Evolutionary conservation across 805 yeast species (phyloP).

Genomic region (Blastobotrys parvus): DNA sequence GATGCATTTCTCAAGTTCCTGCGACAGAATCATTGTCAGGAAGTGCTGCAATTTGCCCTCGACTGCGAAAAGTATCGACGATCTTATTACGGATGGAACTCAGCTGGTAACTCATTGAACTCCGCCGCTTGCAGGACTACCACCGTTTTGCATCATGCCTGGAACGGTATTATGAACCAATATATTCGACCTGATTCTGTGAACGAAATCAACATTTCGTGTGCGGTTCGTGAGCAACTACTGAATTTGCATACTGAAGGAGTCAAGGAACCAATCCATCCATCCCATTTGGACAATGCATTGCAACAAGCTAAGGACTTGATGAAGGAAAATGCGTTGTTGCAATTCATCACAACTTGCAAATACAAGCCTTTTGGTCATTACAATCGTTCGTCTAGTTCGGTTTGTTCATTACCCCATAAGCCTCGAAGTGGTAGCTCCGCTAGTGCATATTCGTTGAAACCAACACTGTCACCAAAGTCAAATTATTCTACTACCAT

Average conservation of each 20-base stretch:
- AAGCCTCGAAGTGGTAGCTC: too few relatives aligned
- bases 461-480: too few relatives aligned
- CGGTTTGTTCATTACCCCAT: too few relatives aligned
- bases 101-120: not conserved
- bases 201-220: conserved; percentile 26
- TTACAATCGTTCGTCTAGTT: not conserved
- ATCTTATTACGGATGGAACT: conserved; percentile 1
- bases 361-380: not conserved
- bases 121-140: conserved; percentile 1
- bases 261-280: conserved; percentile 15
- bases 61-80: conserved; percentile 21
- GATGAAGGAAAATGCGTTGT: conserved; percentile 23
- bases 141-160: conserved; percentile 9
- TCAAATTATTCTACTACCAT: too few relatives aligned
- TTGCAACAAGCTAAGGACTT: conserved; percentile 19
- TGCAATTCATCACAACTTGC: conserved; percentile 17
- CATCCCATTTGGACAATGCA: conserved; percentile 15
- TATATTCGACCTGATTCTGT: conserved; percentile 21
- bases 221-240: conserved; percentile 20
- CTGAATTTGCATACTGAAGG: conserved; percentile 3
- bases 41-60: conserved; percentile 25
- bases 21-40: conserved; percentile 25
- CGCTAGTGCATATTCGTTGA: too few relatives aligned
- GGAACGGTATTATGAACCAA: conserved; percentile 23
- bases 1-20: conserved; percentile 23